Evolutionary conservation across 208 protist genomes (phyloP), one percentile per base, ranked within the genome.

Genomic region (Trypanosoma caninum): DNA sequence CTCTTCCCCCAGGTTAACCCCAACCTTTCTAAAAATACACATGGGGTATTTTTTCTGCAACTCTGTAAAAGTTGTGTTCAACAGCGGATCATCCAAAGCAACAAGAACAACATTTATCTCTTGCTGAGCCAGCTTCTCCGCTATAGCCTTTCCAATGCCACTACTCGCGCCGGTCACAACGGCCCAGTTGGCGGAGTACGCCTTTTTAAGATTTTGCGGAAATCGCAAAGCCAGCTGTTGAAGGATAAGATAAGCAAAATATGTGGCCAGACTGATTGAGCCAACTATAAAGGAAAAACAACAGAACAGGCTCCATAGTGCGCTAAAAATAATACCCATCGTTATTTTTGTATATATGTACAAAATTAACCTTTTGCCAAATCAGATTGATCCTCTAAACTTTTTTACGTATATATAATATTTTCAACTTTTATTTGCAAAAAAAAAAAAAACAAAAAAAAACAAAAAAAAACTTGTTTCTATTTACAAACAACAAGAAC

Each of bases 81-180:
- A 75, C 65, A 93, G 82, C n/a, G 80, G 79, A 66, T 97, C 71
- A 45, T 86, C 91, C 50, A 97, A 74, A 1, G 85, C 83, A 38
- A 98, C 75, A 14, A 98, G 80, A 22, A 97, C 78, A 34, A 98
- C 77, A 66, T 91, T 97, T 41, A 98, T 87, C 38, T 83, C 82
- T 56, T 93, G 84, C 54, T 70, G 72, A 10, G 95, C 95, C n/a
- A 98, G 83, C 78, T 95, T 94, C 54, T 96, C 74, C 7, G 91
- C 77, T 56, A 97, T 97, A 25, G 88, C 94, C 64, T 89, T 93
- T 27, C 97, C 97, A 60, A 98, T 98, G 40, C 97, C 97, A 71
- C 95, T 97, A 59, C 94, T 97, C 10, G 83, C 81, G 55, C 97
- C 97, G 18, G 97, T 98, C 16, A 98, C 92, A 31, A 98, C 75